These are phyloP conservation scores for Wickerhamiella slavikovae DNA, from an alignment of 805 yeast species.

Conservation along the genomic window DNA sequence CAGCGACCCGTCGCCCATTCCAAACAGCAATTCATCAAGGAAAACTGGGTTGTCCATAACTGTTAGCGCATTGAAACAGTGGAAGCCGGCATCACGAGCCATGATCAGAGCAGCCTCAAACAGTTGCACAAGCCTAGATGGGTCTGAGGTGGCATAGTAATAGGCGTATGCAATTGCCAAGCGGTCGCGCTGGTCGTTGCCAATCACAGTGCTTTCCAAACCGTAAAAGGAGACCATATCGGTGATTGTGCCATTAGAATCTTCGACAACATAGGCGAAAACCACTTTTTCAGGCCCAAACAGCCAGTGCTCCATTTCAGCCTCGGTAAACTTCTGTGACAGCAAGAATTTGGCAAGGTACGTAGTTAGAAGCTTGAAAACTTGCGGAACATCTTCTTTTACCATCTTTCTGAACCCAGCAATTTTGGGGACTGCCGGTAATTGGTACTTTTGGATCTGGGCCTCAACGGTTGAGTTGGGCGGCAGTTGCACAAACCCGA, in stretches of 20 bases:
- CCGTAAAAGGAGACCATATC: slow-evolving; percentile 83
- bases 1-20: slow-evolving; percentile 81
- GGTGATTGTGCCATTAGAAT: slow-evolving; percentile 33
- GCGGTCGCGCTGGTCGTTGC: slow-evolving; percentile 36
- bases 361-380: slow-evolving; percentile 32
- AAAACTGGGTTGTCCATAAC: slow-evolving; percentile 77
- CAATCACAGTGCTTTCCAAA: slow-evolving; percentile 66
- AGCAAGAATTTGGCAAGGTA: slow-evolving; percentile 58
- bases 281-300: slow-evolving; percentile 23
- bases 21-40: slow-evolving; percentile 67
- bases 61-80: slow-evolving; percentile 85
- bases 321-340: slow-evolving; percentile 43
- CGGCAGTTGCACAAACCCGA: slow-evolving; percentile 75
- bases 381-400: slow-evolving; percentile 41
- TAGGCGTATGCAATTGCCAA: slow-evolving; percentile 74
- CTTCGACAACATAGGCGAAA: slow-evolving; percentile 59
- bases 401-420: slow-evolving; percentile 39
- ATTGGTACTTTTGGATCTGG: slow-evolving; percentile 40
- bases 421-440: slow-evolving; percentile 30
- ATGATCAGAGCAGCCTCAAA: slow-evolving; percentile 58
- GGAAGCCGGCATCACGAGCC: slow-evolving; percentile 48
- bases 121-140: slow-evolving; percentile 37
- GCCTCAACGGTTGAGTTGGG: slow-evolving; percentile 40
- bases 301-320: slow-evolving; percentile 68
- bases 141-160: slow-evolving; percentile 58